phyloP scores from a whole-genome alignment of 768 basidiomycete species.

The Gyrodon lividus region DNA sequence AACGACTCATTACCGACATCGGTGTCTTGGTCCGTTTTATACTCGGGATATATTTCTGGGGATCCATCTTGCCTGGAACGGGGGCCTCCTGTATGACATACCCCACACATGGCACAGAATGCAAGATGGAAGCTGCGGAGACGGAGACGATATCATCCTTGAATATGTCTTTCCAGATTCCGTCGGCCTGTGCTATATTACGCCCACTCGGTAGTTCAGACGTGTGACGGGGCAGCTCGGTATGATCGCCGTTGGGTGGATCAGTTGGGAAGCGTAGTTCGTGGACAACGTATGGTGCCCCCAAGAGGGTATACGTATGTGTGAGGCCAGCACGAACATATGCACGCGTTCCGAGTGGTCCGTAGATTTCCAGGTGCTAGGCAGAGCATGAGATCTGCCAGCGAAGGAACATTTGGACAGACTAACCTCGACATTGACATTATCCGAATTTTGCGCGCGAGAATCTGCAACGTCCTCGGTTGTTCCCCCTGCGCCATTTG shows the following conservation, averaged over 20 bases:
- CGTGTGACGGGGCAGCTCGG: constrained; percentile 43
- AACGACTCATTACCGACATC: constrained; percentile 61
- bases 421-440: constrained; percentile 18
- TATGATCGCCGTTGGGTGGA: constrained; percentile 49
- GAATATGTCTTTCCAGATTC: constrained; percentile 68
- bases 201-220: constrained; percentile 60
- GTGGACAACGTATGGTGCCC: constrained; percentile 73
- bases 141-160: constrained; percentile 55
- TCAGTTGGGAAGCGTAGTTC: constrained; percentile 72
- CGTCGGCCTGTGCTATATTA: constrained; percentile 59
- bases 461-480: constrained; percentile 60
- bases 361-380: constrained; percentile 81
- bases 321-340: constrained; percentile 69
- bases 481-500: constrained; percentile 75
- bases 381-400: constrained; percentile 11
- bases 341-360: constrained; percentile 78
- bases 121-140: constrained; percentile 73
- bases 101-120: constrained; percentile 81
- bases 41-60: constrained; percentile 62
- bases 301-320: constrained; percentile 69
- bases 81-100: constrained; percentile 72
- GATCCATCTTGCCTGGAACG: constrained; percentile 75
- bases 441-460: constrained; percentile 34
- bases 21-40: constrained; percentile 69
- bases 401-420: neutral